phyloP scores from a whole-genome alignment of 2,329 filamentous ascomycete genomes.

The Neocucurbitaria cava region DNA sequence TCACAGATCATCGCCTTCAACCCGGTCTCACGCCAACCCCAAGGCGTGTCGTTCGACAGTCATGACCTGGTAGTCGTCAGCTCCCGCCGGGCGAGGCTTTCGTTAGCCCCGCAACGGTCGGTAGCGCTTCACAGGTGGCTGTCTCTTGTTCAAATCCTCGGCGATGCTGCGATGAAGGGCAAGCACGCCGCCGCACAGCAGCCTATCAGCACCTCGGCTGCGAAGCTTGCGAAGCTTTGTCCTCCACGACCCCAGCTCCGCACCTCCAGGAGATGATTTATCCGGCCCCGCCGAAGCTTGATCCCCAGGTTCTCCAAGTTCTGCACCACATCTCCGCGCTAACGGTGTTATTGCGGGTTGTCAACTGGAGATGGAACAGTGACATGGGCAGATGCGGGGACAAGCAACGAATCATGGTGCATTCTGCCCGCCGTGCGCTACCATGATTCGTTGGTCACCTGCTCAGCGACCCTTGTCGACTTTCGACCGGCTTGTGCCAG shows the following conservation, averaged over 20 bases:
- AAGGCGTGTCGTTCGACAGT: slow-evolving; percentile 18
- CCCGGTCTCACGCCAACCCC: slow-evolving; percentile 22
- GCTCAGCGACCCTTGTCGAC: no score
- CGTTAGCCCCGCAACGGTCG: slow-evolving; percentile 22
- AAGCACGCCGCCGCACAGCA: neutral
- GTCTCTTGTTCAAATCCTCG: slow-evolving; percentile 3
- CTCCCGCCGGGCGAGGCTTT: slow-evolving; percentile 19
- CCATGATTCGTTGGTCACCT: no score
- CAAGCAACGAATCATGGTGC: no score
- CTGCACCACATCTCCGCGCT: slow-evolving; percentile 14
- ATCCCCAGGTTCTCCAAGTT: slow-evolving; percentile 23
- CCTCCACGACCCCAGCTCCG: slow-evolving; percentile 21
- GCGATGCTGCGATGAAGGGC: neutral
- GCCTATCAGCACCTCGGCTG: slow-evolving; percentile 22
- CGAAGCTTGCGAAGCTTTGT: slow-evolving; percentile 24
- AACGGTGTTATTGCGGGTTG: no score
- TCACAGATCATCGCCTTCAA: slow-evolving; percentile 19
- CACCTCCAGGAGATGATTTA: slow-evolving; percentile 19
- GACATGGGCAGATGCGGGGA: no score
- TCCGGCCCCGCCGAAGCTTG: slow-evolving; percentile 22
- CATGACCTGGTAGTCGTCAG: slow-evolving; percentile 17
- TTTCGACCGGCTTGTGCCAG: no score
- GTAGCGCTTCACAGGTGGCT: slow-evolving; percentile 23
- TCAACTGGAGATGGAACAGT: no score
- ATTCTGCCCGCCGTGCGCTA: no score